Base-by-base conservation (phyloP, 2,329 filamentous ascomycete genomes). In the Juglanconis oblonga region DNA sequence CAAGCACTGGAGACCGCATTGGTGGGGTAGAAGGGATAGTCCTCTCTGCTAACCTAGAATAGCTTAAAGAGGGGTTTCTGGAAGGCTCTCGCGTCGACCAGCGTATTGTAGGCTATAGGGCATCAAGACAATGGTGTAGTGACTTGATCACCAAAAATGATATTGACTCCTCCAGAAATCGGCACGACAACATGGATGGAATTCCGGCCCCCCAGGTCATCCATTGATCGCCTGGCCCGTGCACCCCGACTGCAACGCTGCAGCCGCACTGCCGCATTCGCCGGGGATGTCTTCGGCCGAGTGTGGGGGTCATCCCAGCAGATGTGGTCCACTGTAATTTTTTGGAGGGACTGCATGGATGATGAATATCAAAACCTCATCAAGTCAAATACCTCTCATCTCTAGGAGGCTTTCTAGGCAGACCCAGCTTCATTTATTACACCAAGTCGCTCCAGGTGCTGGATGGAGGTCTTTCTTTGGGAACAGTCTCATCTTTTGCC, bases 311-410 rank as follows among this genome's bases (percentile, higher is more conserved):
- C 44, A 44, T 8, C 44, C 45, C 24, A 58, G 14, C 44, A 57
- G 48, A 35, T 61, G 57, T 40, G 44, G 5, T 48, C 29, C 33
- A 49, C 52, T 47, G 3, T 11, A 1, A 35, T 17, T 48, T 38
- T 33, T 36, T 35, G 31, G 52, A 44, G 33, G 17, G 45, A 42
- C 38, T 49, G 11, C 58, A 64, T 59, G 64, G 62, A 66, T 58
- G 53, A 24, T 24, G 24, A 24, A 24, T 24, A 24, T 24, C 1
- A 24, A 24, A 24, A 24, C 24, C 24, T 24, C 24, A 24, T 24
- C 24, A 24, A 24, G 24, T 24, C 24, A 24, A 24, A 24, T 24
- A 24, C 24, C 24, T 24, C 24, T 24, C 24, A 2, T 24, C 24
- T 24, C 24, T 24, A 2, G 24, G 24, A 24, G 24, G 24, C 24